phyloP scores from a whole-genome alignment of 768 basidiomycete genomes.

The Calocera viscosa region DNA sequence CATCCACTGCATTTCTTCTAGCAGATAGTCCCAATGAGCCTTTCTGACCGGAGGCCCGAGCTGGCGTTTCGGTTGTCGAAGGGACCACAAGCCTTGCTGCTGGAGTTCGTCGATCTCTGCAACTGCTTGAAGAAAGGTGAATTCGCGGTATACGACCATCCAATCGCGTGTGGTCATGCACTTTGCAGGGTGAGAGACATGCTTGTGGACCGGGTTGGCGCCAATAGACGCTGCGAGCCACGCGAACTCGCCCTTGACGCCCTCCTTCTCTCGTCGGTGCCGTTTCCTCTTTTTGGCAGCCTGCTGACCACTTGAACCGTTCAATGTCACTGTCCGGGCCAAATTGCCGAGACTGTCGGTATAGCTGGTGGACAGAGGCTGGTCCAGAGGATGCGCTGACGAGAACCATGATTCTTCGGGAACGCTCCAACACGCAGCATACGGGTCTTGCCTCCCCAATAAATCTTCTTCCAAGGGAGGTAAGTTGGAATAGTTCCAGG shows the following conservation, averaged over 20 bases:
- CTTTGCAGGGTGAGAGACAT: slow-evolving; percentile 57
- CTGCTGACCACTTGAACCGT: not conserved
- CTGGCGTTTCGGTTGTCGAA: slow-evolving; percentile 91
- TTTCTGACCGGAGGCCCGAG: slow-evolving; percentile 65
- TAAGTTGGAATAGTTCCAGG: not conserved
- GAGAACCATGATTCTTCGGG: slow-evolving; percentile 2
- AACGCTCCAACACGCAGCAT: slow-evolving; percentile 1
- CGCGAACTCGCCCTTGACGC: not conserved
- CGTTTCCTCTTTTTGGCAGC: not conserved
- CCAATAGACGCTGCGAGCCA: slow-evolving; percentile 39
- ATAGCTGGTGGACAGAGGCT: not conserved
- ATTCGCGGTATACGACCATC: slow-evolving; percentile 66
- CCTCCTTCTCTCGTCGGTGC: not conserved
- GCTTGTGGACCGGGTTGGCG: slow-evolving; percentile 65
- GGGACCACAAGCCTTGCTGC: slow-evolving; percentile 70
- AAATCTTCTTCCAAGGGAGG: not conserved
- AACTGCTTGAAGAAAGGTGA: slow-evolving; percentile 64
- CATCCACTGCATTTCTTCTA: slow-evolving; percentile 99
- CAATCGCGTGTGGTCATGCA: slow-evolving; percentile 71
- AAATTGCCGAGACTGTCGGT: not conserved
- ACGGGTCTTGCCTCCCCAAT: not conserved
- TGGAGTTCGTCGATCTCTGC: slow-evolving; percentile 79
- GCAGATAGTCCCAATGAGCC: slow-evolving; percentile 87
- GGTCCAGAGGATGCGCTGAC: not conserved
- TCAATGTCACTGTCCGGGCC: not conserved